Percentiles rank a stretch among this genome's conserved stretches.
Evolutionary conservation across 106 monocot species (phyloP).

Genomic region (Narthecium ossifragum): DNA sequence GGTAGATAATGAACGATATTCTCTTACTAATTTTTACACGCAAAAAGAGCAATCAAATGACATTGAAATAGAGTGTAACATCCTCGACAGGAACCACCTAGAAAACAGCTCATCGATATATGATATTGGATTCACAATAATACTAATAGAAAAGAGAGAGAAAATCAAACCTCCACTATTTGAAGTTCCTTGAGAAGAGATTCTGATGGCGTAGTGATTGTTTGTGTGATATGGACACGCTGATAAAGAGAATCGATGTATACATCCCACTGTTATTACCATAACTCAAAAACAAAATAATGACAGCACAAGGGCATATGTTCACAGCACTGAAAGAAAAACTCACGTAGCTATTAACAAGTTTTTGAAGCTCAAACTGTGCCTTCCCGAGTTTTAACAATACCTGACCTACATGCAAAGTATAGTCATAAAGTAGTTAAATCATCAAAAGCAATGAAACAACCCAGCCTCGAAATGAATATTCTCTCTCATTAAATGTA

Average conservation of each 20-base stretch:
- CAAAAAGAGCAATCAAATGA: too few relatives aligned
- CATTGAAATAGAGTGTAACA: too few relatives aligned
- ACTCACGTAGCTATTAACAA: slow-evolving; percentile 79
- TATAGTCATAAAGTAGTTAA: too few relatives aligned
- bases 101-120: too few relatives aligned
- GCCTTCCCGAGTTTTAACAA: slow-evolving; percentile 65
- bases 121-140: background rate
- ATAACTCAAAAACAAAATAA: background rate
- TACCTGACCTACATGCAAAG: slow-evolving; percentile 40
- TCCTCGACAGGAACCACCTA: too few relatives aligned
- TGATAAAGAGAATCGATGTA: slow-evolving; percentile 18
- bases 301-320: background rate
- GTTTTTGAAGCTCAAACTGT: slow-evolving; percentile 77
- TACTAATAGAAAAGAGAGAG: background rate
- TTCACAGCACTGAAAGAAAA: background rate
- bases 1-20: too few relatives aligned
- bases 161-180: slow-evolving; percentile 56
- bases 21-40: too few relatives aligned
- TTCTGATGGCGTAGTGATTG: slow-evolving; percentile 66
- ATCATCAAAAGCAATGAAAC: too few relatives aligned
- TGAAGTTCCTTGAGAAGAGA: slow-evolving; percentile 76
- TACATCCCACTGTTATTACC: background rate
- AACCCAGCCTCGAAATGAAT: background rate
- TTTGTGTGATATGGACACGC: slow-evolving; percentile 63
- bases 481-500: background rate